Conservation (phyloP, 129 eudicot genomes). For the Saposhnikovia divaricata region DNA sequence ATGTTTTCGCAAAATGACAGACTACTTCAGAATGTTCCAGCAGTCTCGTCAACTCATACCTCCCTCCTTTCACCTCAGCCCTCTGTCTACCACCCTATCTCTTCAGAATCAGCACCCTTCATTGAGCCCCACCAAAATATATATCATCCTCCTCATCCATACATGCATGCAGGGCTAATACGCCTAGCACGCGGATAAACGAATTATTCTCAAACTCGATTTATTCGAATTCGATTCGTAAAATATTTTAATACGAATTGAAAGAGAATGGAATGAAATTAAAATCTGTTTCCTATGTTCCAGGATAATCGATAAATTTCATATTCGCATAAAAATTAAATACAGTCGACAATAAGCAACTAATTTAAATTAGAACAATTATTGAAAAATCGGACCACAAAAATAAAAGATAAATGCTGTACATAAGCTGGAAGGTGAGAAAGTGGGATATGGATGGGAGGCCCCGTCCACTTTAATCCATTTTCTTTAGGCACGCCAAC, state of each 20-base stretch:
- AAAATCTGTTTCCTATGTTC: no score
- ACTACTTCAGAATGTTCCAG: constrained; percentile 41
- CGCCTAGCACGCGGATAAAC: no score
- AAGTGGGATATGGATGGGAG: constrained; percentile 15
- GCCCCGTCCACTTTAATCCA: constrained; percentile 1
- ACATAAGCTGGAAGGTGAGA: background rate
- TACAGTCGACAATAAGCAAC: no score
- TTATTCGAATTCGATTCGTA: no score
- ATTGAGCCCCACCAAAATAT: constrained; percentile 21
- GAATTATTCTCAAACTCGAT: no score
- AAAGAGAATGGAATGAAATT: no score
- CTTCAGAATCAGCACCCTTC: constrained; percentile 34
- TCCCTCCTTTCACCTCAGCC: constrained; percentile 13
- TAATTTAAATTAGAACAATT: no score
- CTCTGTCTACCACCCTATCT: constrained; percentile 12
- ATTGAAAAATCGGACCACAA: no score
- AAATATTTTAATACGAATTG: no score
- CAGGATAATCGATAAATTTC: no score
- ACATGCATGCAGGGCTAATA: background rate
- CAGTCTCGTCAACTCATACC: constrained; percentile 7
- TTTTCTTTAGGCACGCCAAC: constrained; percentile 33
- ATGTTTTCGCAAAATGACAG: constrained; percentile 62
- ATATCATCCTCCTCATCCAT: background rate
- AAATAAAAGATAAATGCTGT: background rate
- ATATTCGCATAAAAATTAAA: no score